phyloP scores from a whole-genome alignment of 768 basidiomycete genomes.

The Termitomyces sp. region DNA sequence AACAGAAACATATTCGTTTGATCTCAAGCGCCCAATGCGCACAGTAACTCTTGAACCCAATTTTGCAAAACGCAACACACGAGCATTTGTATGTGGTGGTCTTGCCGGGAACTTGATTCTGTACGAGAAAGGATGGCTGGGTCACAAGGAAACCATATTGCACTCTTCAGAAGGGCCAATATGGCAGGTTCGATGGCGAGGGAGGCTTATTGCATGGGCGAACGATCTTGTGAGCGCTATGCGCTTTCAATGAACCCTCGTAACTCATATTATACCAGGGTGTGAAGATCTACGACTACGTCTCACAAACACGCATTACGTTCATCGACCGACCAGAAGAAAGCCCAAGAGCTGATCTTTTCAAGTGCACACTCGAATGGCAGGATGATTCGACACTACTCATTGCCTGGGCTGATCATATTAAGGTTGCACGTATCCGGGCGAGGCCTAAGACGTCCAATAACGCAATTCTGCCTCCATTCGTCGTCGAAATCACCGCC shows the following conservation, averaged over 20 bases:
- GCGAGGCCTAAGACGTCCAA: slow-evolving; percentile 46
- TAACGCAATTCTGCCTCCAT: slow-evolving; percentile 47
- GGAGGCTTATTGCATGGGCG: slow-evolving; percentile 90
- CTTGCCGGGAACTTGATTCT: slow-evolving; percentile 84
- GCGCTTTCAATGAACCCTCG: neutral
- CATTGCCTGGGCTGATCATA: slow-evolving; percentile 90
- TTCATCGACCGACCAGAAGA: slow-evolving; percentile 81
- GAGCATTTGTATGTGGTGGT: slow-evolving; percentile 88
- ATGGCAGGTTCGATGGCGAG: slow-evolving; percentile 88
- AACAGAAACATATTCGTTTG: slow-evolving; percentile 78
- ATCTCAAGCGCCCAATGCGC: slow-evolving; percentile 90
- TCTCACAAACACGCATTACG: slow-evolving; percentile 71
- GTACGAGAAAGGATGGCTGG: slow-evolving; percentile 95
- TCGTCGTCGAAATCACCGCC: slow-evolving; percentile 84
- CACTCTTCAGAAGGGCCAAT: slow-evolving; percentile 90
- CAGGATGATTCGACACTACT: slow-evolving; percentile 89
- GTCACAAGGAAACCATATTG: slow-evolving; percentile 84
- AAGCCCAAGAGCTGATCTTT: slow-evolving; percentile 90
- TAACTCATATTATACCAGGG: slow-evolving; percentile 47
- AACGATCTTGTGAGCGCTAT: slow-evolving; percentile 69
- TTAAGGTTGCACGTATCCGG: slow-evolving; percentile 85
- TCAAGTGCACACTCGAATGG: slow-evolving; percentile 91
- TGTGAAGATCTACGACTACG: slow-evolving; percentile 89
- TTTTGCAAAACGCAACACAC: slow-evolving; percentile 73
- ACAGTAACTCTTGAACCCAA: slow-evolving; percentile 88